Conservation (phyloP, 1,284 basidiomycete species). For the Melampsora larici-populina region DNA sequence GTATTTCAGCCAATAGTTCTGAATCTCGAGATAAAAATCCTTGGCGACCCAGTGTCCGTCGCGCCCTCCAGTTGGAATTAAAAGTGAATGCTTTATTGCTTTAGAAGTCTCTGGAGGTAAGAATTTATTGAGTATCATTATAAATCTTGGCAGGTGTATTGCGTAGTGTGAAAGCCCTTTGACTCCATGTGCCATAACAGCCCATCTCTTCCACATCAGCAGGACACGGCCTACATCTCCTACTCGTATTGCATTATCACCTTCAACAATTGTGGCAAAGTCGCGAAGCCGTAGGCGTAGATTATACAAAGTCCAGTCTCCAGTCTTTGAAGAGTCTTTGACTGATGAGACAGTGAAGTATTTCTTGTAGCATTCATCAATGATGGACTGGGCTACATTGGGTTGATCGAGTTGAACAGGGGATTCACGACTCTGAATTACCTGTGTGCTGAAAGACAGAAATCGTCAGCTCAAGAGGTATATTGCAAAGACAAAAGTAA, state of each 20-base stretch:
- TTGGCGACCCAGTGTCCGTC: slow-evolving; percentile 3
- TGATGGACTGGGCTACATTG: not conserved
- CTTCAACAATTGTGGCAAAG: not conserved
- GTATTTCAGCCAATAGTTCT: slow-evolving; percentile 27
- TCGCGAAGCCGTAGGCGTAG: not conserved
- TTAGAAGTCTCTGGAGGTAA: not conserved
- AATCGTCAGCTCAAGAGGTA: not conserved
- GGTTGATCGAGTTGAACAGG: not conserved
- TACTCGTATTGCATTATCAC: not conserved
- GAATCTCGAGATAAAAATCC: slow-evolving; percentile 3
- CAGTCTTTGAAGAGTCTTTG: too few relatives aligned
- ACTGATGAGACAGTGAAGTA: not conserved
- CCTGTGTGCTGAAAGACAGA: too few relatives aligned
- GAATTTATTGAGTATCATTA: not conserved
- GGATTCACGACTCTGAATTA: not conserved
- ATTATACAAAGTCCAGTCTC: too few relatives aligned
- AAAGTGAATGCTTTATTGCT: not conserved
- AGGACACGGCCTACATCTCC: slow-evolving; percentile 16
- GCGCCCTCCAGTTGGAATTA: too few relatives aligned
- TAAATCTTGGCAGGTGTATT: slow-evolving; percentile 8
- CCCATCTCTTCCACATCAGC: too few relatives aligned
- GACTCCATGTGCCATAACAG: too few relatives aligned
- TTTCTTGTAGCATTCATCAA: not conserved
- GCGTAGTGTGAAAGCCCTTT: not conserved
- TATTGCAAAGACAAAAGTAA: not conserved